These are phyloP conservation scores for Pseudoturritis turrita DNA, from an alignment of 345 rosid genomes.

Conservation along the genomic window DNA sequence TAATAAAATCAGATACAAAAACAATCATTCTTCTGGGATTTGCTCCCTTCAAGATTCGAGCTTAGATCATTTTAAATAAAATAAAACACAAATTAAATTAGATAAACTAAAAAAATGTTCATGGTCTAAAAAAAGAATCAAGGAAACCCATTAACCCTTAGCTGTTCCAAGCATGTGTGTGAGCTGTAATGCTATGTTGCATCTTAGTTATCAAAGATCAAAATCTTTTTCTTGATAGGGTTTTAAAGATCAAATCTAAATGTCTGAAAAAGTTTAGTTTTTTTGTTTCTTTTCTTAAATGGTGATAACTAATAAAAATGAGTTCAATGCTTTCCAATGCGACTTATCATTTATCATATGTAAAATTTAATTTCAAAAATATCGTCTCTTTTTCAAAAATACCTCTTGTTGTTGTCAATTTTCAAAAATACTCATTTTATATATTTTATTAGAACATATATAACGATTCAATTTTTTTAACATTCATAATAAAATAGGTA, in stretches of 20 bases:
- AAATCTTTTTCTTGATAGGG: background rate
- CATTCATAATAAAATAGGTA: too few relatives aligned
- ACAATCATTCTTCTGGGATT: conserved; percentile 25
- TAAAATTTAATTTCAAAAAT: too few relatives aligned
- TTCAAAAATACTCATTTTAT: too few relatives aligned
- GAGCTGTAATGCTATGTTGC: conserved; percentile 28
- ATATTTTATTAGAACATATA: too few relatives aligned
- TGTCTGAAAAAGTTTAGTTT: too few relatives aligned
- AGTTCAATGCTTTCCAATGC: background rate
- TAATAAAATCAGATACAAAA: conserved; percentile 19
- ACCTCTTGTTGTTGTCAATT: too few relatives aligned
- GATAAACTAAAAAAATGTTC: conserved; percentile 1
- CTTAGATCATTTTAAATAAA: conserved; percentile 12
- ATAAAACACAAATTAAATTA: background rate
- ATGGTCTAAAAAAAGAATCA: background rate
- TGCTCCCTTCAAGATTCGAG: conserved; percentile 29
- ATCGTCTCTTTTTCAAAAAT: too few relatives aligned
- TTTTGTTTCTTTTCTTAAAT: too few relatives aligned
- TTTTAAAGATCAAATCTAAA: background rate
- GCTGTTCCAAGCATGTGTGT: conserved; percentile 28
- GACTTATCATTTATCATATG: background rate
- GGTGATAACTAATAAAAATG: background rate
- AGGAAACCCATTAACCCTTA: background rate
- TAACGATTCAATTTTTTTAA: too few relatives aligned
- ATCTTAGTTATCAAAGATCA: background rate